Percentiles rank a stretch among this genome's conserved stretches.
These are phyloP conservation scores for Agrocybe pediades DNA, from an alignment of 768 basidiomycete species.

Conservation along the genomic window DNA sequence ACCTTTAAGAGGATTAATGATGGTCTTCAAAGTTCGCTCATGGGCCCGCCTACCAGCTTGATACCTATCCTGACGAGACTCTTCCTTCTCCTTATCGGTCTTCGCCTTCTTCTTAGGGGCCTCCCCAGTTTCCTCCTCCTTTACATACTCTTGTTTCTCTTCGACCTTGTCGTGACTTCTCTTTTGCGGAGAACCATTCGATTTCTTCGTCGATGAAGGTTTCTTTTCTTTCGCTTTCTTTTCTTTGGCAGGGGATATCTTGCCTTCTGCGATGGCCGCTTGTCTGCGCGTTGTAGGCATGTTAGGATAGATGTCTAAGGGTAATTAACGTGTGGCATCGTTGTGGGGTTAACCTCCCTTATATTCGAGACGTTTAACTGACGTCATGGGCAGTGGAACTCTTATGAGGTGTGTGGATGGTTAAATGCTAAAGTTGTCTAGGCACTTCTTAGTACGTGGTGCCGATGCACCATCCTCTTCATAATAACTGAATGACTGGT, in stretches of 20 bases:
- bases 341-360: neutral
- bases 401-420: neutral
- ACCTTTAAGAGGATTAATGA: slow-evolving; percentile 30
- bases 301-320: slow-evolving; percentile 7
- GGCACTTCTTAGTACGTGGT: too few relatives aligned
- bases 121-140: slow-evolving; percentile 23
- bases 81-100: slow-evolving; percentile 15
- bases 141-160: slow-evolving; percentile 1
- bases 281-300: slow-evolving; percentile 39
- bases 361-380: neutral
- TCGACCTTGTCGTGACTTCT: slow-evolving; percentile 8
- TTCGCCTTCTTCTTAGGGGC: slow-evolving; percentile 28
- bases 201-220: slow-evolving; percentile 7
- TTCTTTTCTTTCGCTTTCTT: slow-evolving; percentile 5
- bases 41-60: slow-evolving; percentile 15
- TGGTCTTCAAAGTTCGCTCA: neutral
- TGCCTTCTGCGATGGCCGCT: slow-evolving; percentile 14
- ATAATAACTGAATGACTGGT: too few relatives aligned
- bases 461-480: too few relatives aligned
- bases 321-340: neutral
- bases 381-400: neutral
- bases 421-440: too few relatives aligned
- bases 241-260: slow-evolving; percentile 8
- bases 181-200: slow-evolving; percentile 7
- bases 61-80: slow-evolving; percentile 16